phyloP scores from a whole-genome alignment of 805 yeast species.

The Barnettozyma siamensis region DNA sequence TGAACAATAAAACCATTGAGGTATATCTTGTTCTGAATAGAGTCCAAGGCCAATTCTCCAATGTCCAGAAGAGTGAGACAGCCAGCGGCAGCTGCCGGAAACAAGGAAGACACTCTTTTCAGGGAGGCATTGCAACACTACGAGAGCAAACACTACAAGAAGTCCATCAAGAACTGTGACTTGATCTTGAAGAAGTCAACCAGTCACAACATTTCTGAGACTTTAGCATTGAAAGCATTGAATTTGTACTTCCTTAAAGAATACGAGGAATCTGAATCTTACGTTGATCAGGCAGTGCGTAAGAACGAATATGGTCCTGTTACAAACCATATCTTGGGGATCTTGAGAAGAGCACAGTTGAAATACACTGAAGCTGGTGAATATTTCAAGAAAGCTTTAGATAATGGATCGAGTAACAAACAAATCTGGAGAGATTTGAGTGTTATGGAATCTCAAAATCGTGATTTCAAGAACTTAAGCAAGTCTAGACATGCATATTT shows the following conservation, averaged over 20 bases:
- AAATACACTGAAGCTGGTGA: constrained; percentile 72
- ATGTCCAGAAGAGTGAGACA: constrained; percentile 6
- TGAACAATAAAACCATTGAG: neutral
- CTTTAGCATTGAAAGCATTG: constrained; percentile 84
- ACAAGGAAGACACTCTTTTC: constrained; percentile 72
- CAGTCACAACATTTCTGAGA: constrained; percentile 71
- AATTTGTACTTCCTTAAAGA: constrained; percentile 52
- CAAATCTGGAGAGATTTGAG: constrained; percentile 81
- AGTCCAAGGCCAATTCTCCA: no score
- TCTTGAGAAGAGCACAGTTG: constrained; percentile 65
- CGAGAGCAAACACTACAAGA: constrained; percentile 82
- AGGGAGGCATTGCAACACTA: constrained; percentile 77
- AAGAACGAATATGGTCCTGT: constrained; percentile 60
- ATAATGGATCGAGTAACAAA: constrained; percentile 71
- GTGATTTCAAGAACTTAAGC: constrained; percentile 62
- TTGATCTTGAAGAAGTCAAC: constrained; percentile 69
- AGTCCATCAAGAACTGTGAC: constrained; percentile 74
- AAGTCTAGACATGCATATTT: constrained; percentile 63
- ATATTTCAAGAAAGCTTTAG: constrained; percentile 69
- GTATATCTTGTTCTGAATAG: no score
- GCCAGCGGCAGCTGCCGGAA: constrained; percentile 1
- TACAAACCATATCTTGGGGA: constrained; percentile 80
- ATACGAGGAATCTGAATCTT: constrained; percentile 55
- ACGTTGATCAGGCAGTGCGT: constrained; percentile 54
- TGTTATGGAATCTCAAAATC: constrained; percentile 68